These are phyloP conservation scores for Sambucus nigra DNA, from an alignment of 129 eudicot genomes.

Conservation along the genomic window DNA sequence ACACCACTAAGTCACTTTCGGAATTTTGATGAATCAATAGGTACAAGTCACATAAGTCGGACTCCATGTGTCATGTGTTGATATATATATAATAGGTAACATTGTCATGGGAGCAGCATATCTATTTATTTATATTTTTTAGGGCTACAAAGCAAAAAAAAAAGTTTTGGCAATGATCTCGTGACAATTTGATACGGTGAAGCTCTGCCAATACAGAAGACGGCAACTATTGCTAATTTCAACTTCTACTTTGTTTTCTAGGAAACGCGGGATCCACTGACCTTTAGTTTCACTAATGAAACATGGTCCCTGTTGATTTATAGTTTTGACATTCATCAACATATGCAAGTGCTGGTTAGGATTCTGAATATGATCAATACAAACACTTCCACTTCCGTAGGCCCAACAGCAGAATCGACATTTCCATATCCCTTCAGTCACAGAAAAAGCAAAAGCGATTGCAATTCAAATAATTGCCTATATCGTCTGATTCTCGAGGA, in stretches of 20 bases:
- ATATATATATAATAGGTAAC: too few relatives aligned
- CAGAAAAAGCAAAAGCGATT: constrained; percentile 18
- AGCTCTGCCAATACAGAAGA: too few relatives aligned
- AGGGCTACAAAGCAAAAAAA: too few relatives aligned
- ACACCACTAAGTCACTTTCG: too few relatives aligned
- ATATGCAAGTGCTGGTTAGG: constrained; percentile 27
- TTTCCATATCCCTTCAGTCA: constrained; percentile 80
- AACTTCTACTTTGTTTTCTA: not conserved
- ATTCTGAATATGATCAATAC: constrained; percentile 32
- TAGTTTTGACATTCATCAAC: constrained; percentile 34
- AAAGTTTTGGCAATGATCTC: too few relatives aligned
- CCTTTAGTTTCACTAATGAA: constrained; percentile 45
- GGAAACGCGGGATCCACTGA: constrained; percentile 26
- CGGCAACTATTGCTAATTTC: constrained; percentile 1
- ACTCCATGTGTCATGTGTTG: too few relatives aligned
- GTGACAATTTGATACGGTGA: too few relatives aligned
- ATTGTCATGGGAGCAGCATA: too few relatives aligned
- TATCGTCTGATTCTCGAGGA: constrained; percentile 1
- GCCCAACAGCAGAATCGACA: constrained; percentile 85
- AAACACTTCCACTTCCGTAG: constrained; percentile 32
- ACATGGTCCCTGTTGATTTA: constrained; percentile 20
- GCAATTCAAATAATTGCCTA: constrained; percentile 16
- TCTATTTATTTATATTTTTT: too few relatives aligned
- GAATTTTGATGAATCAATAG: too few relatives aligned
- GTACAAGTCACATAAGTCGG: too few relatives aligned